A percentile compares a stretch with the other conserved stretches of the same genome.
Evolutionary conservation across 2,329 filamentous ascomycete species (phyloP).

Genomic region (Cytospora piceae): DNA sequence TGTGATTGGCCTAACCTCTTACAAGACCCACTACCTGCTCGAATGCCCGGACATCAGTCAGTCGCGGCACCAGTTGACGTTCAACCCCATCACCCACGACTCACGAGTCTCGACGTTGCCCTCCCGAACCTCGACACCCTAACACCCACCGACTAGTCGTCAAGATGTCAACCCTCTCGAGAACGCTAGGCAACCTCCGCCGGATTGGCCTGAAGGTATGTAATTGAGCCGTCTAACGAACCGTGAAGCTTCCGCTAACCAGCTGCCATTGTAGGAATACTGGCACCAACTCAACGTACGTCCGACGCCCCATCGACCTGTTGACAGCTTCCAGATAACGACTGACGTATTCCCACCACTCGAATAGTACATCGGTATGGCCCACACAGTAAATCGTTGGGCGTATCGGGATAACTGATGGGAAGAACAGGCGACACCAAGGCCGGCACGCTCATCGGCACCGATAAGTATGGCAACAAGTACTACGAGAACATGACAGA

Average conservation of each 20-base stretch:
- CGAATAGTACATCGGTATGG: slow-evolving; percentile 60
- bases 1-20: slow-evolving; percentile 33
- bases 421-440: slow-evolving; percentile 83
- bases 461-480: slow-evolving; percentile 94
- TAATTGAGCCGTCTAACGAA: slow-evolving; percentile 43
- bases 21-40: not conserved
- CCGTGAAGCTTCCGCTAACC: slow-evolving; percentile 42
- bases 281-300: slow-evolving; percentile 91
- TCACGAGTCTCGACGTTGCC: slow-evolving; percentile 29
- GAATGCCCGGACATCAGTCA: slow-evolving; percentile 22
- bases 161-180: slow-evolving; percentile 86
- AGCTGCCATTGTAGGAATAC: slow-evolving; percentile 67
- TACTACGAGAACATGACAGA: slow-evolving; percentile 95
- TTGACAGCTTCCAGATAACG: slow-evolving; percentile 15
- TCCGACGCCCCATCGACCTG: slow-evolving; percentile 38
- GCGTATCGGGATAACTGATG: slow-evolving; percentile 9
- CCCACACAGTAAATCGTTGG: not conserved
- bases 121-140: slow-evolving; percentile 32
- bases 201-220: slow-evolving; percentile 92
- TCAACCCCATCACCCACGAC: slow-evolving; percentile 31
- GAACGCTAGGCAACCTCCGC: slow-evolving; percentile 86
- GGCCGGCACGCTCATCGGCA: slow-evolving; percentile 81
- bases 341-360: slow-evolving; percentile 32
- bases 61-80: slow-evolving; percentile 25
- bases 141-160: slow-evolving; percentile 42